Evolutionary conservation across 441 rosid genomes (phyloP).

Genomic region (Hura crepitans): DNA sequence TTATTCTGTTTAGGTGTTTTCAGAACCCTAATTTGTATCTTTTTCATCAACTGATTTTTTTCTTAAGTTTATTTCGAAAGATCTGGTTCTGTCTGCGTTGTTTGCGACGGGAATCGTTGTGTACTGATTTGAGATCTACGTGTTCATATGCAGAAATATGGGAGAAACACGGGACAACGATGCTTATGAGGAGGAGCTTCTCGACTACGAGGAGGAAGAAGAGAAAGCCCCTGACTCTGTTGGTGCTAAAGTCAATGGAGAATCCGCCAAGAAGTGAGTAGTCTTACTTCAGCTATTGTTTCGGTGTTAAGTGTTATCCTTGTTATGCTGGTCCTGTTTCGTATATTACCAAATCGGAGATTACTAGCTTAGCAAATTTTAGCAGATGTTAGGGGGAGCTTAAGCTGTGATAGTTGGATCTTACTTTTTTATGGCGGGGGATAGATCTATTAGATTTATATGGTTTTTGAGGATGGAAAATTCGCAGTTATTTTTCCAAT

Average conservation of each 20-base stretch:
- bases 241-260: slow-evolving; percentile 77
- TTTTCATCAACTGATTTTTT: background rate
- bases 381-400: background rate
- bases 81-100: background rate
- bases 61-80: background rate
- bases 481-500: background rate
- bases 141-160: slow-evolving; percentile 37
- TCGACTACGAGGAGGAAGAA: slow-evolving; percentile 96
- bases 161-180: slow-evolving; percentile 94
- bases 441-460: background rate
- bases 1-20: background rate
- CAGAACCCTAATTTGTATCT: slow-evolving; percentile 2
- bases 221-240: slow-evolving; percentile 75
- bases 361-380: background rate
- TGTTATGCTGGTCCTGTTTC: background rate
- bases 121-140: slow-evolving; percentile 16
- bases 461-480: background rate
- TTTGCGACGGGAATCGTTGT: background rate
- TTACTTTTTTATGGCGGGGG: background rate
- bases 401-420: background rate
- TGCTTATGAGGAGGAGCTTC: slow-evolving; percentile 96
- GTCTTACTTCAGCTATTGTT: background rate
- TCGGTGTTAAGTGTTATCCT: background rate
- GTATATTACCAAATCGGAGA: background rate
- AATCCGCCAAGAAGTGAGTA: slow-evolving; percentile 79